Conservation (phyloP, 192 early-diverging fungal species). For the Phycomyces blakesleeanus region DNA sequence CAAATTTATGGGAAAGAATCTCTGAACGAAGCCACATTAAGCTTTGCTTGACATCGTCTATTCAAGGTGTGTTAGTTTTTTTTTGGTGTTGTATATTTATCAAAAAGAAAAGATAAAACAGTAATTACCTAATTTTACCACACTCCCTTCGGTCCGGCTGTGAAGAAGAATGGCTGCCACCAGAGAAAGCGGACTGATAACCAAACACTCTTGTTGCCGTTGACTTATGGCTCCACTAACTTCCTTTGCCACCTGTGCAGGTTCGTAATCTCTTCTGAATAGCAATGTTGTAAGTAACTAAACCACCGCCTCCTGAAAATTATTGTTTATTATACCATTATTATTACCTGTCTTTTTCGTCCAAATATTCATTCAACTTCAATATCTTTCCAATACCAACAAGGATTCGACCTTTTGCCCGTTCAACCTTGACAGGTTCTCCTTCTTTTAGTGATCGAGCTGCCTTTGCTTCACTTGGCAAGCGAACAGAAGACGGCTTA, state of each 20-base stretch:
- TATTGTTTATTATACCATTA: background rate
- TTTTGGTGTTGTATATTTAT: too few species aligned
- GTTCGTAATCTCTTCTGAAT: too few species aligned
- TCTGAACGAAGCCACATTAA: background rate
- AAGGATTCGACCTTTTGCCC: background rate
- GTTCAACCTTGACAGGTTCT: background rate
- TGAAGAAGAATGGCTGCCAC: constrained; percentile 13
- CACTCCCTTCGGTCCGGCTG: constrained; percentile 12
- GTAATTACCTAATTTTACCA: constrained; percentile 9
- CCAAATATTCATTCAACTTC: background rate
- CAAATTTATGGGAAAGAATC: background rate
- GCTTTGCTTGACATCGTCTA: background rate
- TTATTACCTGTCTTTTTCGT: background rate
- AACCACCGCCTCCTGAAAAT: too few species aligned
- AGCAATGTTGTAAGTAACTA: too few species aligned
- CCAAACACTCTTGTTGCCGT: constrained; percentile 8
- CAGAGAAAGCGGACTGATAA: constrained; percentile 10
- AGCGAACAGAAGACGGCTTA: background rate
- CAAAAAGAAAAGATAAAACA: too few species aligned
- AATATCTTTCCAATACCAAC: background rate
- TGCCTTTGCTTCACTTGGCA: background rate
- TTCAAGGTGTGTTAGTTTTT: background rate
- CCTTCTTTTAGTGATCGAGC: background rate
- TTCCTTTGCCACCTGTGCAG: background rate
- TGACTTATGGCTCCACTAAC: background rate